Evolutionary conservation across 2,329 filamentous ascomycete species (phyloP).

Genomic region (Calonectria multiphialidica): DNA sequence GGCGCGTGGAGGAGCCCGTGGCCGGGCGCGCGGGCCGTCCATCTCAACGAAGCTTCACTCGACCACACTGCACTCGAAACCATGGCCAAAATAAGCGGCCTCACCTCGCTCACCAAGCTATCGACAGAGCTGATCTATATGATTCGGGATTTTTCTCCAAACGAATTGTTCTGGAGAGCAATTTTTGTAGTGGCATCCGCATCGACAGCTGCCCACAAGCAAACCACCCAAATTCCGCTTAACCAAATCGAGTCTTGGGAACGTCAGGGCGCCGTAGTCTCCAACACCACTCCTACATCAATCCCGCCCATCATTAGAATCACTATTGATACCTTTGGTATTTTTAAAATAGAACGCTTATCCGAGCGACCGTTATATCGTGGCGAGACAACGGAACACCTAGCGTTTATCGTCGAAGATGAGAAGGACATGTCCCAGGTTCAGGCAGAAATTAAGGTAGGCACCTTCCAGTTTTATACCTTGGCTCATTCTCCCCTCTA

Average conservation of each 20-base stretch:
- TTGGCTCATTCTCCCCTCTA: not conserved
- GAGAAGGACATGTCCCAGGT: not conserved
- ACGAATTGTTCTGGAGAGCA: not conserved
- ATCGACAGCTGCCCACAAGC: not conserved
- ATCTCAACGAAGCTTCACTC: not conserved
- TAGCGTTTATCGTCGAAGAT: not conserved
- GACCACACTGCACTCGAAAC: not conserved
- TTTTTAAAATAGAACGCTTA: not conserved
- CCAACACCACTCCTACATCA: not conserved
- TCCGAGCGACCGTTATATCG: not conserved
- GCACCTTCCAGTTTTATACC: not conserved
- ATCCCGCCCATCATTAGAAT: not conserved
- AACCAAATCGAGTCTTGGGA: not conserved
- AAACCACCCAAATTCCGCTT: not conserved
- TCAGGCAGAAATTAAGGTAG: not conserved
- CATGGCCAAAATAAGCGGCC: not conserved
- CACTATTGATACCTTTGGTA: not conserved
- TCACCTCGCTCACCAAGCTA: not conserved
- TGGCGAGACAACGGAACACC: not conserved
- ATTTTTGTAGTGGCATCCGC: not conserved
- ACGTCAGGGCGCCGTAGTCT: not conserved
- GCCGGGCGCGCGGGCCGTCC: not conserved
- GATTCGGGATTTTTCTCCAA: not conserved
- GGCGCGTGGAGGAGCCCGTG: not conserved
- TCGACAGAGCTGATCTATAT: not conserved